A percentile compares a stretch with the other conserved stretches of the same genome.
Evolutionary conservation across 441 rosid species (phyloP).

Genomic region (Erodium texanum): DNA sequence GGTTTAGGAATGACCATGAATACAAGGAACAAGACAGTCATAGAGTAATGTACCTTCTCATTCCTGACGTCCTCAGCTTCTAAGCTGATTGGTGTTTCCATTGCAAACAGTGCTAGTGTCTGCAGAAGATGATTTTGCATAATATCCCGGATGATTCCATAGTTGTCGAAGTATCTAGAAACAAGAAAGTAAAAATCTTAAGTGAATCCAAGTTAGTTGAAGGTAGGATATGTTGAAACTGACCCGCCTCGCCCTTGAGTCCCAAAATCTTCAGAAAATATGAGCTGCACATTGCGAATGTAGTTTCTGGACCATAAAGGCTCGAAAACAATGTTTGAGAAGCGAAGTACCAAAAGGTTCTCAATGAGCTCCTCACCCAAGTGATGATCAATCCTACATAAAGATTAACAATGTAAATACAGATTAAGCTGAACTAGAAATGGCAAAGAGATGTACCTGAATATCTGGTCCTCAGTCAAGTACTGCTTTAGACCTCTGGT

Average conservation of each 20-base stretch:
- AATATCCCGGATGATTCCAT: slow-evolving; percentile 87
- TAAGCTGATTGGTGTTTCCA: slow-evolving; percentile 95
- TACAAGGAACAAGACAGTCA: background rate
- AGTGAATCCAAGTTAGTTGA: slow-evolving; percentile 5
- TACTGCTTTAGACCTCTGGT: slow-evolving; percentile 70
- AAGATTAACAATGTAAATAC: background rate
- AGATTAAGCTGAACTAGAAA: slow-evolving; percentile 3
- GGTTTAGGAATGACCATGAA: background rate
- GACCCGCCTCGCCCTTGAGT: slow-evolving; percentile 91
- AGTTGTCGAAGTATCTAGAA: slow-evolving; percentile 70
- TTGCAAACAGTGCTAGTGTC: slow-evolving; percentile 79
- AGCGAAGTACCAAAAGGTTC: slow-evolving; percentile 83
- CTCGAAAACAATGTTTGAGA: slow-evolving; percentile 83
- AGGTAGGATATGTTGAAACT: slow-evolving; percentile 16
- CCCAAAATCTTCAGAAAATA: slow-evolving; percentile 91
- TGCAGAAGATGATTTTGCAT: slow-evolving; percentile 96
- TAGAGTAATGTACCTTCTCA: slow-evolving; percentile 51
- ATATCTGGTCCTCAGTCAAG: slow-evolving; percentile 75
- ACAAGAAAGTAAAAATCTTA: slow-evolving; percentile 1
- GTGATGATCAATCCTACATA: slow-evolving; percentile 76
- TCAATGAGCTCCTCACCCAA: slow-evolving; percentile 91
- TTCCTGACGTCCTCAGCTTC: slow-evolving; percentile 90
- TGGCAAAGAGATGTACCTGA: slow-evolving; percentile 39
- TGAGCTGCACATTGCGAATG: slow-evolving; percentile 78
- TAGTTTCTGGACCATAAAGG: slow-evolving; percentile 87